These are phyloP conservation scores for Vinca major DNA, from an alignment of 305 asterid genomes.

Conservation along the genomic window DNA sequence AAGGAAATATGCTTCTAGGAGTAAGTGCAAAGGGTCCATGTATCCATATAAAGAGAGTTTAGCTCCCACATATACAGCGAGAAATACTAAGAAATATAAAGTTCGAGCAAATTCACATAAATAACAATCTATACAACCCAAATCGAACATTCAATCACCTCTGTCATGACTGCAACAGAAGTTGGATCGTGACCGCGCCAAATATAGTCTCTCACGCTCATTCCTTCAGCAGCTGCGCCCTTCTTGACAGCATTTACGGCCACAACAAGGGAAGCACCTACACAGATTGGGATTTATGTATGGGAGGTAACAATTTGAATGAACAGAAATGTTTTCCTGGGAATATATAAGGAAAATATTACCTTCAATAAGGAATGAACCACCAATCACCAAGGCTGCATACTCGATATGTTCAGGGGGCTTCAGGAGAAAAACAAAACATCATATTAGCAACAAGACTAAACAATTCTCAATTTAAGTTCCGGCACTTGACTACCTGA, in stretches of 20 bases:
- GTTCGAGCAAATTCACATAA: not conserved
- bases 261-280: constrained; percentile 90
- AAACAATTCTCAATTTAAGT: not conserved
- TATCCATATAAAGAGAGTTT: not conserved
- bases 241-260: constrained; percentile 86
- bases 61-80: not conserved
- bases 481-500: constrained; percentile 35
- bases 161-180: constrained; percentile 98
- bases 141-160: constrained; percentile 39
- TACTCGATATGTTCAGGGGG: constrained; percentile 82
- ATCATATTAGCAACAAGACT: not conserved
- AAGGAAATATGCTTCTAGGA: not conserved
- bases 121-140: constrained; percentile 5
- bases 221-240: constrained; percentile 99
- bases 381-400: constrained; percentile 94
- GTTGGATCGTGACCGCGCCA: constrained; percentile 99
- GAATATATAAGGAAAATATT: constrained; percentile 9
- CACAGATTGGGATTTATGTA: constrained; percentile 14
- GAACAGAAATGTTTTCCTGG: not conserved
- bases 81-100: not conserved
- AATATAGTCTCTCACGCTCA: constrained; percentile 84
- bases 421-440: constrained; percentile 28
- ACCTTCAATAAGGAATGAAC: constrained; percentile 94
- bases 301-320: constrained; percentile 2
- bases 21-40: not conserved